Percentiles rank a stretch among this genome's conserved stretches.
phyloP scores from a whole-genome alignment of 73 alveolate species.

The Tetrahymena elliotti region DNA sequence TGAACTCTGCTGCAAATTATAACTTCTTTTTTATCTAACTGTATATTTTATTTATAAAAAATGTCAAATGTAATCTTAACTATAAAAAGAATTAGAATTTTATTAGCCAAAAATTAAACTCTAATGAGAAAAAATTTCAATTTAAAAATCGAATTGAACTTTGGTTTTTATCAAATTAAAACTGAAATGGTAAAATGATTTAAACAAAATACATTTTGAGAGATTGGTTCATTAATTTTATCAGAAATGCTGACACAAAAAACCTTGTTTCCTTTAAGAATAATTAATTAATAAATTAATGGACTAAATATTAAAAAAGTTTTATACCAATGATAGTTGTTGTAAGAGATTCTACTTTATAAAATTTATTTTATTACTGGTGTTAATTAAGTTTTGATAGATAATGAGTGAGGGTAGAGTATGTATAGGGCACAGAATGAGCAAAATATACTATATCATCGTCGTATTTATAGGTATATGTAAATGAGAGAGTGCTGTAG shows the following conservation, averaged over 20 bases:
- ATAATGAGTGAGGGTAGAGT: conserved; percentile 57
- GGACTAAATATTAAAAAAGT: not conserved
- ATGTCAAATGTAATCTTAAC: too few species aligned
- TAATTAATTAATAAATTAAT: not conserved
- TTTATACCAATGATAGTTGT: not conserved
- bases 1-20: conserved; percentile 70
- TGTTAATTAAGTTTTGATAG: conserved; percentile 9
- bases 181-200: too few species aligned
- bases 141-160: not conserved
- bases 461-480: conserved; percentile 37
- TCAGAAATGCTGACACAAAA: not conserved
- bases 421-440: conserved; percentile 80
- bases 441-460: conserved; percentile 71
- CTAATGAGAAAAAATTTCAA: too few species aligned
- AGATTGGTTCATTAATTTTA: not conserved
- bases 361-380: not conserved
- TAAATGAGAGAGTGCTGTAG: conserved; percentile 48
- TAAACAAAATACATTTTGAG: not conserved
- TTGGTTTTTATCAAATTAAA: too few species aligned
- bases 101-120: not conserved
- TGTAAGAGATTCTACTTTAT: not conserved
- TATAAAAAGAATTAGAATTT: too few species aligned
- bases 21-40: conserved; percentile 48
- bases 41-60: not conserved
- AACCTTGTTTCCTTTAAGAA: not conserved